Evolutionary conservation across 2,329 filamentous ascomycete genomes (phyloP), one percentile per base, ranked within the genome.

Genomic region (Paecilomyces dactylethromorphus): DNA sequence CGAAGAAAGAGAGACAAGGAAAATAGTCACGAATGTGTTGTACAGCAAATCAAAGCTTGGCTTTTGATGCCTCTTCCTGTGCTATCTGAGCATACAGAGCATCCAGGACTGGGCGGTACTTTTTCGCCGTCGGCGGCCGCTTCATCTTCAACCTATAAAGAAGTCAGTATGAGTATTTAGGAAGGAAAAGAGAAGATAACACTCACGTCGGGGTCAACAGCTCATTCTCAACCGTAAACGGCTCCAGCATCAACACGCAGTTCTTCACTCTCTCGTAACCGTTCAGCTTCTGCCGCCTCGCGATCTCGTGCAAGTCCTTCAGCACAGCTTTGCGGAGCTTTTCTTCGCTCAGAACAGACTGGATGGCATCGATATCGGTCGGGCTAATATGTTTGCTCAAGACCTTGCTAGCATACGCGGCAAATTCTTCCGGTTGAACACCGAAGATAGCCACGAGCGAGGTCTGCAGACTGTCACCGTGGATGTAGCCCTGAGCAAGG

Each of bases 201-300:
- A 76, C 76, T 69, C 68, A 79, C 73, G 78, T 81, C 11, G 78
- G 78, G 7, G 78, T 81, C 64, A 81, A 78, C 55, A 97, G 81
- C 75, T 96, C 90, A 71, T 99, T 99, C 55, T 96, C 92, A 64
- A 97, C 87, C 0, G 87, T 90, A 68, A 99, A 97, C 1, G 94
- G 94, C 60, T 99, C 94, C 13, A 97, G 67, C 67, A 89, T 87
- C 65, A 99, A 77, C 62, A 88, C 76, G 58, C 88, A 82, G 65
- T 87, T 89, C 72, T 83, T 85, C 53, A 97, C 87, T 63, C 86
- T 85, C 81, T 99, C 94, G 67, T 90, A 97, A 65, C 87, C 90
- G 71, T 96, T 94, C 75, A 99, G 92, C 78, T 94, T 96, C 74
- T 90, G 86, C 77, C 87, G 88, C 78, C 84, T 89, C 51, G 85